Percentiles rank a stretch among this genome's conserved stretches.
Evolutionary conservation across 257 asterid genomes (phyloP).

Genomic region (Fraxinus pennsylvanica): DNA sequence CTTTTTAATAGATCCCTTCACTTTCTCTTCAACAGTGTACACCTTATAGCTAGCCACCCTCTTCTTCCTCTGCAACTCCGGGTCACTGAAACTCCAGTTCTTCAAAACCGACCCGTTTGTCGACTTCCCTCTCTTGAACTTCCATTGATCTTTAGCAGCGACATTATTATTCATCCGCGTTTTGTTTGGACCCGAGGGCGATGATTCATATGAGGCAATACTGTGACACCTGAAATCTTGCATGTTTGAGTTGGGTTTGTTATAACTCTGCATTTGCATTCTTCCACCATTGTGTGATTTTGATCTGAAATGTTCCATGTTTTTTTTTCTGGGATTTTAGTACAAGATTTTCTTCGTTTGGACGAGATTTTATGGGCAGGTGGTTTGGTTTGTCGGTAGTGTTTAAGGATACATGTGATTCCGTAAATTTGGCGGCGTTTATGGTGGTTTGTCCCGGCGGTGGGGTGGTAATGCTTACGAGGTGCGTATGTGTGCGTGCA

Average conservation of each 20-base stretch:
- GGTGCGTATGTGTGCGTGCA: neutral
- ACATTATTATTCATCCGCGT: conserved; percentile 39
- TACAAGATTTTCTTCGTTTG: neutral
- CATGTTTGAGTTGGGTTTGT: conserved; percentile 30
- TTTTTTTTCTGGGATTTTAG: conserved; percentile 17
- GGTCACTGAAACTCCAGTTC: conserved; percentile 59
- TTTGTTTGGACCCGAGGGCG: conserved; percentile 27
- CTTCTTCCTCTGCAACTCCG: conserved; percentile 79
- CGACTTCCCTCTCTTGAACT: conserved; percentile 73
- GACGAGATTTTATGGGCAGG: neutral
- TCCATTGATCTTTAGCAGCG: conserved; percentile 48
- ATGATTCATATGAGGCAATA: conserved; percentile 51
- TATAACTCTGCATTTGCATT: conserved; percentile 19
- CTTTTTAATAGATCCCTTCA: conserved; percentile 69
- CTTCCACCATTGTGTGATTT: conserved; percentile 40
- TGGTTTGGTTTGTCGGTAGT: neutral
- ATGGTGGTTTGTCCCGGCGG: too few species aligned
- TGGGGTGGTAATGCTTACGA: neutral
- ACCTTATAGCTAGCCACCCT: conserved; percentile 80
- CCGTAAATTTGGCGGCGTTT: neutral
- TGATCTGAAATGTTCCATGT: conserved; percentile 50
- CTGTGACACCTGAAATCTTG: conserved; percentile 76
- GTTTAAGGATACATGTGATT: neutral
- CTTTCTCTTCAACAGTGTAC: conserved; percentile 69
- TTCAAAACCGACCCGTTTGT: conserved; percentile 42